A percentile compares a stretch with the other conserved stretches of the same genome.
phyloP scores from a whole-genome alignment of 2,329 filamentous ascomycete species.

The Alternaria tenuissima region DNA sequence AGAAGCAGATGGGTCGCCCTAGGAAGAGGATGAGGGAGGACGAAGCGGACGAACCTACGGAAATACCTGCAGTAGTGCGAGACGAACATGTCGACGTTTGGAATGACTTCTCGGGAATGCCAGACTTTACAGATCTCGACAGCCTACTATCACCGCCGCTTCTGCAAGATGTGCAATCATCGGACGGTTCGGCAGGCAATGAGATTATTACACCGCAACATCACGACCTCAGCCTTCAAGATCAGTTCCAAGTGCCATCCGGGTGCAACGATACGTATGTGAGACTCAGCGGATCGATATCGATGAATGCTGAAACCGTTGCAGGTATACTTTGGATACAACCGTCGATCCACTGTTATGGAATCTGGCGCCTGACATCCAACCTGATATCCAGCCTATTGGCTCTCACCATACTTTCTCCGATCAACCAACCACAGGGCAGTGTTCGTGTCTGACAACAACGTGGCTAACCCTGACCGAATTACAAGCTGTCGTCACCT shows the following conservation, averaged over 20 bases:
- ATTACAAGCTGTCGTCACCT: slow-evolving; percentile 50
- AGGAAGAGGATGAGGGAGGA: slow-evolving; percentile 55
- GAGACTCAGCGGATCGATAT: background rate
- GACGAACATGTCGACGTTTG: slow-evolving; percentile 3
- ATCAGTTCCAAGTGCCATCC: slow-evolving; percentile 10
- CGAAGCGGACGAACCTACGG: slow-evolving; percentile 12
- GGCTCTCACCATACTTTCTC: slow-evolving; percentile 5
- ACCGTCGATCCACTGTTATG: slow-evolving; percentile 41
- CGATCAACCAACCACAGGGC: slow-evolving; percentile 18
- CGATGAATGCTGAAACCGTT: background rate
- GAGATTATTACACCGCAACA: slow-evolving; percentile 12
- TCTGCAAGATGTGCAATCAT: slow-evolving; percentile 9
- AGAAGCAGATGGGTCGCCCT: slow-evolving; percentile 62
- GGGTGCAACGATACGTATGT: slow-evolving; percentile 26
- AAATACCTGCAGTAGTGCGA: slow-evolving; percentile 4
- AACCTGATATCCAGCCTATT: background rate
- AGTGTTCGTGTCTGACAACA: slow-evolving; percentile 57
- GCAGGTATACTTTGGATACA: slow-evolving; percentile 24
- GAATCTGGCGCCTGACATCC: slow-evolving; percentile 17
- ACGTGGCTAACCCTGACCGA: slow-evolving; percentile 56
- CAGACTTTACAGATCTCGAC: slow-evolving; percentile 20
- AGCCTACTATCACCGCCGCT: slow-evolving; percentile 22
- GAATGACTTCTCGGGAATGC: slow-evolving; percentile 9
- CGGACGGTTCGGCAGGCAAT: slow-evolving; percentile 9
- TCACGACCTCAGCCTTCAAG: slow-evolving; percentile 13